phyloP scores from a whole-genome alignment of 2,329 filamentous ascomycete species.

The Fusarium mundagurra region DNA sequence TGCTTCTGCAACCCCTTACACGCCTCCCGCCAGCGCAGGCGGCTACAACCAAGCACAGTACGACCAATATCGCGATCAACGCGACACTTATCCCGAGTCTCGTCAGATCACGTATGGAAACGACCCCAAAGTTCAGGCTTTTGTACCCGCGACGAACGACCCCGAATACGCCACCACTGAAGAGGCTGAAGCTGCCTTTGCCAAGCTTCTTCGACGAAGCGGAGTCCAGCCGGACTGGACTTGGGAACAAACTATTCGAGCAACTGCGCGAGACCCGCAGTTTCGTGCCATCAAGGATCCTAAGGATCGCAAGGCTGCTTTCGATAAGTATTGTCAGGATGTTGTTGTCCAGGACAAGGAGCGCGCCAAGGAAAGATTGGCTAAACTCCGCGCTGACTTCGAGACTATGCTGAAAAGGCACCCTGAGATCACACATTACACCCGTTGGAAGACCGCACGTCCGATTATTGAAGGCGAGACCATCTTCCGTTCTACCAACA shows the following conservation, averaged over 20 bases:
- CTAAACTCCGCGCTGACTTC: conserved; percentile 93
- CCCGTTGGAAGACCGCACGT: conserved; percentile 94
- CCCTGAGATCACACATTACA: conserved; percentile 96
- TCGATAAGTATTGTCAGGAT: conserved; percentile 94
- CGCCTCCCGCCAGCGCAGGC: conserved; percentile 46
- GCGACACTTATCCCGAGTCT: conserved; percentile 59
- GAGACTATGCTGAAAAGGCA: conserved; percentile 95
- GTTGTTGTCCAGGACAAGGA: conserved; percentile 93
- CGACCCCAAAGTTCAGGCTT: conserved; percentile 65
- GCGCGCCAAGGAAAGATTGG: conserved; percentile 89
- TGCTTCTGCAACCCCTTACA: conserved; percentile 53
- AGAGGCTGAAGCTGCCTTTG: conserved; percentile 92
- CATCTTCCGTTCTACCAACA: conserved; percentile 89
- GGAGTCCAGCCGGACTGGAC: conserved; percentile 91
- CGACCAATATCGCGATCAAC: conserved; percentile 52
- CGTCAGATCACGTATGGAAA: conserved; percentile 68
- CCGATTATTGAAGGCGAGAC: conserved; percentile 95
- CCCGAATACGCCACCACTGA: conserved; percentile 83
- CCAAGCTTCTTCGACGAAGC: conserved; percentile 85
- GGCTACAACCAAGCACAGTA: conserved; percentile 47
- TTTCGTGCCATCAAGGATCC: conserved; percentile 94
- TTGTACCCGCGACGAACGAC: conserved; percentile 72
- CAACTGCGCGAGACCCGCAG: conserved; percentile 88
- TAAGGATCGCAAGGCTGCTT: conserved; percentile 87
- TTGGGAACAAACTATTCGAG: conserved; percentile 89